Evolutionary conservation across 768 basidiomycete genomes (phyloP), one percentile per base, ranked within the genome.

Genomic region (Tylopilus felleus): DNA sequence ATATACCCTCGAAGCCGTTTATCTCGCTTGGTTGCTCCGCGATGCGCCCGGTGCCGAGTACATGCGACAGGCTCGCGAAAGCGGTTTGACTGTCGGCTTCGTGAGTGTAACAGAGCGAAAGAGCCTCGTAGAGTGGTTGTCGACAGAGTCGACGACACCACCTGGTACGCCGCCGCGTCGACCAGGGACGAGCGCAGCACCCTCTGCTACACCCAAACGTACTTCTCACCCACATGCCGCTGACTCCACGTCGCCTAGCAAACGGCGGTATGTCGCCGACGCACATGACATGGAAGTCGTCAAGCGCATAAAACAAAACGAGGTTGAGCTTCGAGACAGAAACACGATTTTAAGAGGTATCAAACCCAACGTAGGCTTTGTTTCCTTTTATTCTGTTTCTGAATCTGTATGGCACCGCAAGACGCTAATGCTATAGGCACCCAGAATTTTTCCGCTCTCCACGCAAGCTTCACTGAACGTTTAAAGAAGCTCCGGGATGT

Each of bases 61-160:
- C 73, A 84, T 96, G 82, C 88, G 86, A 65, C 85, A 89, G 62
- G 86, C 87, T 2, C 77, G 90, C 51, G 88, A 89, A 63, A 78
- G 78, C 40, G 88, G 90, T 1, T 72, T 93, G 28, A 76, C 82
- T 2, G 79, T 84, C 36, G 86, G 87, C 0, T 82, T 93, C 66
- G 91, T 98, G 36, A 85, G 88, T 60, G 83, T 93, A 31, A 91
- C 92, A 3, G 94, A 97, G 71, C 76, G 94, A 57, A 92, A 90
- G 74, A 78, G 77, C 42, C 84, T 96, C 0, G 83, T 91, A 33
- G 93, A 95, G 48, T 98, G 89, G 84, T 67, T 98, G 13, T 61
- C 68, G 23, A 16, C 2, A 44, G 51, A 52, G 21, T 52, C 51
- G 4, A 52, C 51, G 23, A 52, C 43, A 8, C 51, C 51, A 8